Base-by-base conservation (phyloP, 805 yeast genomes). In the Yamadazyma phyllophila region DNA sequence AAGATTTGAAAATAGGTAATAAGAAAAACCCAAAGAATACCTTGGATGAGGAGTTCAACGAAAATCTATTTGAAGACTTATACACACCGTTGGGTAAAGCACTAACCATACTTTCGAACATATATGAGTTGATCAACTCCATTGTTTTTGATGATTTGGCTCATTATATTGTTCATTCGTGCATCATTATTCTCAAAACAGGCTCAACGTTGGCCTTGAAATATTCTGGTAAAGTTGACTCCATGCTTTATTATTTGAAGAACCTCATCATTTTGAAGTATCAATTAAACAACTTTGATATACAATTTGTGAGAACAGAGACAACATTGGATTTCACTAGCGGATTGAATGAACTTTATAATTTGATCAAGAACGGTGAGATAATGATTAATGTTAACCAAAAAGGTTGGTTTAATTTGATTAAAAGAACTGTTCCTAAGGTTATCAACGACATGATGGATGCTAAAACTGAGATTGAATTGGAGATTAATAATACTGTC, bases 101-200 rank as follows among this genome's bases (percentile, higher is more conserved):
- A 0, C 66, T 90, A 36, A 76, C 83, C 0, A 65, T 92, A 5
- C 67, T 91, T 26, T 82, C 89, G 29, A 85, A 81, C 59, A 84
- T 91, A 16, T 88, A 88, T 59, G 95, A 88, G 56, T 69, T 90
- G 55, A 78, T 92, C 31, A 83, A 84, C 52, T 81, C 91, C 2
- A 67, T 76, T 10, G 86, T 89, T 1, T 92, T 91, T 66, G 96
- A 89, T 60, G 96, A 88, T 58, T 66, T 91, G 52, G 96, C 97
- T 0, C 96, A 89, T 61, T 81, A 85, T 46, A 82, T 89, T 43
- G 86, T 92, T 3, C 96, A 88, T 59, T 77, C 85, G 36, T 83
- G 94, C 55, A 77, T 89, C 31, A 57, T 67, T 12, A 80, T 94
- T 6, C 64, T 89, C 54, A 76, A 77, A 45, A 63, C 63, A 12